A percentile compares a stretch with the other conserved stretches of the same genome.
Conservation (phyloP, 2,329 filamentous ascomycete genomes). For the Rhynchosporium agropyri region DNA sequence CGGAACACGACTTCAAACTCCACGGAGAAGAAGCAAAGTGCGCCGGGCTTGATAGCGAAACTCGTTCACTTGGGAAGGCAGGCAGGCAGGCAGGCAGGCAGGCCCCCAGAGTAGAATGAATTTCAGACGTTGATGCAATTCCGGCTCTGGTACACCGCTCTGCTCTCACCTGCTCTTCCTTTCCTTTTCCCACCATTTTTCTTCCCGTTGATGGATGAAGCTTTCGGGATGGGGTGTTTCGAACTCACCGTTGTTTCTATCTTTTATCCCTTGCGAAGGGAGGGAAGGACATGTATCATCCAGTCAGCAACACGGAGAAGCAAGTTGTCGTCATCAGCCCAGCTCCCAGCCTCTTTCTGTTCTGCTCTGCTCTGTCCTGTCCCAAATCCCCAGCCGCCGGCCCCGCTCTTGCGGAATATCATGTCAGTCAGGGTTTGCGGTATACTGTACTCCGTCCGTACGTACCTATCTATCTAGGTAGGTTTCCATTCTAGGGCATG, state of each 20-base stretch:
- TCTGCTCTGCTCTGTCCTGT: neutral
- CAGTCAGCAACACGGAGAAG: neutral
- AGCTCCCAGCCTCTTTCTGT: neutral
- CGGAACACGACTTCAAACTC: too few relatives aligned
- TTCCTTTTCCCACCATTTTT: neutral
- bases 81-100: constrained; percentile 1
- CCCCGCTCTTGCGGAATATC: neutral
- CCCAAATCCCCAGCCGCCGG: neutral
- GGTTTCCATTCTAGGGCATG: constrained; percentile 3
- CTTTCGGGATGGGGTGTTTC: constrained; percentile 10
- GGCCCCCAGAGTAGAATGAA: too few relatives aligned
- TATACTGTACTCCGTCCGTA: neutral
- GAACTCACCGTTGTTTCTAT: constrained; percentile 3
- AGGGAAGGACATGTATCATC: too few relatives aligned
- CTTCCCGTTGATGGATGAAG: constrained; percentile 1
- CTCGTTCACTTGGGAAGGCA: neutral
- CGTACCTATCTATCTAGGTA: neutral
- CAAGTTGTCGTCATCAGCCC: constrained; percentile 7
- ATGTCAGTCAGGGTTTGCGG: too few relatives aligned
- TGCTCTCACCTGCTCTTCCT: constrained; percentile 14
- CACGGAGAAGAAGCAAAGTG: too few relatives aligned
- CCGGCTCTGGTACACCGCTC: constrained; percentile 10
- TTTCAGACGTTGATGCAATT: constrained; percentile 4
- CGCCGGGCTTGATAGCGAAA: too few relatives aligned
- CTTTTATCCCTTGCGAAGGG: neutral